phyloP scores from a whole-genome alignment of 805 yeast genomes.

The Lachancea sp. region DNA sequence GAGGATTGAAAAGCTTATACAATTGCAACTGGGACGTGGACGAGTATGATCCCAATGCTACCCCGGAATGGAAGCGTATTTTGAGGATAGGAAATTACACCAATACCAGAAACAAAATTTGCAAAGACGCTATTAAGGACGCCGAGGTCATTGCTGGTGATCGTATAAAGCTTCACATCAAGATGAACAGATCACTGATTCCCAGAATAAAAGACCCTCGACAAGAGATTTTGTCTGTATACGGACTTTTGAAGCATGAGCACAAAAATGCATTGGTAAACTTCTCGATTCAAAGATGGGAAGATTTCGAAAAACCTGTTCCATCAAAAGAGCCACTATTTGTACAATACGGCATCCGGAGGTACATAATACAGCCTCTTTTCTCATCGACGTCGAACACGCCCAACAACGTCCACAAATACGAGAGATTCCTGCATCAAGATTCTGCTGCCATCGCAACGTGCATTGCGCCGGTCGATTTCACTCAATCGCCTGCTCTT shows the following conservation, averaged over 20 bases:
- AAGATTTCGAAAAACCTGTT: constrained; percentile 79
- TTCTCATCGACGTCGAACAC: constrained; percentile 74
- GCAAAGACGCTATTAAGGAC: constrained; percentile 48
- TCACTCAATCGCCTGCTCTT: constrained; percentile 78
- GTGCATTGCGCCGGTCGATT: constrained; percentile 78
- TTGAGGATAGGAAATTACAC: constrained; percentile 69
- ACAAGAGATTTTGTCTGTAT: constrained; percentile 52
- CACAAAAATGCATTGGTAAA: constrained; percentile 80
- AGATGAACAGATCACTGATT: constrained; percentile 45
- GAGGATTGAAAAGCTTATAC: constrained; percentile 81
- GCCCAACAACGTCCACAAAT: constrained; percentile 81
- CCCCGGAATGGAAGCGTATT: constrained; percentile 71
- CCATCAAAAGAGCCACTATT: constrained; percentile 75
- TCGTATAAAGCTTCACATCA: constrained; percentile 51
- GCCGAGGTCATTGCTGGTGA: constrained; percentile 57
- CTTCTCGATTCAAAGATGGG: constrained; percentile 80
- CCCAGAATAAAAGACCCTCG: constrained; percentile 40
- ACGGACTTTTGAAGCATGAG: constrained; percentile 76
- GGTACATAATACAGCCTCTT: constrained; percentile 74
- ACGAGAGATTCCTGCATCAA: constrained; percentile 74
- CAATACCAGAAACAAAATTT: constrained; percentile 62
- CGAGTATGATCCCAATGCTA: constrained; percentile 70
- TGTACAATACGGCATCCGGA: constrained; percentile 90
- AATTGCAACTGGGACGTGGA: constrained; percentile 83
- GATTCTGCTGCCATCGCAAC: constrained; percentile 75